These are phyloP conservation scores for Olyra latifolia DNA, from an alignment of 176 grass and related monocot genomes.

Conservation along the genomic window DNA sequence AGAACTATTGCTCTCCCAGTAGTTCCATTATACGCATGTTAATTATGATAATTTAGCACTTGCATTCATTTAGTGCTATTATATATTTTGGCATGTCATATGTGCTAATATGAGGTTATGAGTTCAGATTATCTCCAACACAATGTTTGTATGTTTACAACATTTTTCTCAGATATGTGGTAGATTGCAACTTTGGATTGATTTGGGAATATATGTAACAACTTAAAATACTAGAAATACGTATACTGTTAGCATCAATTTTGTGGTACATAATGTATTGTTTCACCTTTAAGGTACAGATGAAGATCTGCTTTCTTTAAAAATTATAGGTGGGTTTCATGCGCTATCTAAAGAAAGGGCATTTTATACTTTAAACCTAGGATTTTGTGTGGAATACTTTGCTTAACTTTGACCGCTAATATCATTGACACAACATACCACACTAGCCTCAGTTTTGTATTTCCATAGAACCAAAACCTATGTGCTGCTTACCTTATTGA, in stretches of 20 bases:
- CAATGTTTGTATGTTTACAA: not conserved
- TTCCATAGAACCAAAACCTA: not conserved
- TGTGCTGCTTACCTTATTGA: not conserved
- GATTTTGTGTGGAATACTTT: not conserved
- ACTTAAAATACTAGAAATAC: not conserved
- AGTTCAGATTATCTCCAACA: not conserved
- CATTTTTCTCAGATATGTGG: not conserved
- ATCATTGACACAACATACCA: not conserved
- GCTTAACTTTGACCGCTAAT: not conserved
- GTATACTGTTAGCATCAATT: not conserved
- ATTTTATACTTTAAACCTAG: not conserved
- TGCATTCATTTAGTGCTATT: not conserved
- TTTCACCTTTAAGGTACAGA: not conserved
- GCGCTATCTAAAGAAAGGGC: not conserved
- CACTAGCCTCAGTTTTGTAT: not conserved
- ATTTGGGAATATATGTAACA: not conserved
- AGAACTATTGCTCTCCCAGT: not conserved
- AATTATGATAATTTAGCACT: not conserved
- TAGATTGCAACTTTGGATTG: not conserved
- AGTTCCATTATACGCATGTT: not conserved
- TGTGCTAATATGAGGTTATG: not conserved
- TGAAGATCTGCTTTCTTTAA: not conserved
- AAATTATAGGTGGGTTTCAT: not conserved
- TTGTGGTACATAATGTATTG: not conserved
- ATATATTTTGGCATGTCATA: not conserved